Base-by-base conservation (phyloP, 306 rosid species). In the Luffa aegyptiaca region DNA sequence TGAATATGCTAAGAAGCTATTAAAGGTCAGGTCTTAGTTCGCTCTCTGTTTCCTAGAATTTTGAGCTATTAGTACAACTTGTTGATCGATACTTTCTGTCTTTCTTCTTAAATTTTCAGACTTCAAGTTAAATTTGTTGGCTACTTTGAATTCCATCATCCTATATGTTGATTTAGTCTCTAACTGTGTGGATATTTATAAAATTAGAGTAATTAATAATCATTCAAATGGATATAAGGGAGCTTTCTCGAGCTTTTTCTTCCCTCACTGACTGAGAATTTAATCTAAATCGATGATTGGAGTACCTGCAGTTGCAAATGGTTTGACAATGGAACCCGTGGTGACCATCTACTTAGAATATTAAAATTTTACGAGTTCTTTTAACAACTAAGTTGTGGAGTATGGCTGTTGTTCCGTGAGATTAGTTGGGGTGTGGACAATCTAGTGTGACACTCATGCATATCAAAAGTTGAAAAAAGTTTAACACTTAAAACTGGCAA, bases 1-100 rank as follows among this genome's bases (percentile, higher is more conserved):
- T 48, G 84, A 87, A 73, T 93, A 82, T 84, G 99, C 99, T 79
- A 86, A 82, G 85, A 85, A 56, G 71, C 97, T 96, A 79, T 91
- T 95, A 52, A 74, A 79, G 95, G 99, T 94, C n/a, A 74, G 14
- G 44, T 81, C 0, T 5, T 39, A 3, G 8, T 57, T 73, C 18
- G 26, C 70, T 65, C 39, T 59, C 8, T n/a, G 42, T 63, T 61
- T 39, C 65, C 17, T 0, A 8, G 18, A 16, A 11, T 57, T 17
- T 80, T 46, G 55, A 81, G 84, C 77, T 74, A 26, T 78, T 21
- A n/a, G 26, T 37, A 33, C 42, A 4, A 12, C 70, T 42, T 14
- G 56, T 53, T 49, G 21, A 8, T 18, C 46, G 0, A 1, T 44
- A n/a, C 26, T 33, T 36, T 77, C 13, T 46, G 56, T 21, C 5